Evolutionary conservation across 352 stramenopile genomes (phyloP), one percentile per base, ranked within the genome.

Genomic region (Plasmopara viticola): DNA sequence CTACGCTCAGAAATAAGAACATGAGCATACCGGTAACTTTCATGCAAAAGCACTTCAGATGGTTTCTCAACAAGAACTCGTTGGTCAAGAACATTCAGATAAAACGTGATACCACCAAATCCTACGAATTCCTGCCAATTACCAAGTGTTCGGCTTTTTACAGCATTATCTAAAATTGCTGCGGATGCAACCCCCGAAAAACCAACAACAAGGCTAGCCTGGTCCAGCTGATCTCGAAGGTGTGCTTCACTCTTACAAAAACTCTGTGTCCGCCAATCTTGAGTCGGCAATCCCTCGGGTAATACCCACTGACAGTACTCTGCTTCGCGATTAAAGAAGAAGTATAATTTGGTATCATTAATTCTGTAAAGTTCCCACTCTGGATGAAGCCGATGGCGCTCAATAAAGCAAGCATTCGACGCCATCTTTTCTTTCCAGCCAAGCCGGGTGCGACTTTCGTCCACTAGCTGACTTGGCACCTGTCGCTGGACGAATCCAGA

Each of bases 381-480:
- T 6, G 74, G 70, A 2, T 53, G 34, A 13, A 72, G 42, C 0
- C 66, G 65, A 47, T 86, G 68, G 14, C 69, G 56, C 49, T 89
- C 78, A 33, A 86, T 72, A 13, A 86, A 81, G 40, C 66, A 66
- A 12, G 78, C 54, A 37, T 42, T 34, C 15, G 62, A 53, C 4
- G 59, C 63, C 34, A 88, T 57, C 51, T 85, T 88, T 58, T 86
- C 75, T 53, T 84, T 86, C 75, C 75, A 89, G 6, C 66, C 74
- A 9, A 89, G 64, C 14, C 70, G 59, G 43, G 55, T 41, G 18
- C 30, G 40, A 14, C 64, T 62, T 15, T 64, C 64, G 43, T 66
- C 61, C 8, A 61, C 52, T 5, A 86, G n/a, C 51, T 67, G 64
- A 2, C 51, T 17, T 3, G 78, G 78, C 18, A 88, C 73, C 50